Base-by-base conservation (phyloP, 2,329 filamentous ascomycete genomes). In the Coniochaeta sp. region DNA sequence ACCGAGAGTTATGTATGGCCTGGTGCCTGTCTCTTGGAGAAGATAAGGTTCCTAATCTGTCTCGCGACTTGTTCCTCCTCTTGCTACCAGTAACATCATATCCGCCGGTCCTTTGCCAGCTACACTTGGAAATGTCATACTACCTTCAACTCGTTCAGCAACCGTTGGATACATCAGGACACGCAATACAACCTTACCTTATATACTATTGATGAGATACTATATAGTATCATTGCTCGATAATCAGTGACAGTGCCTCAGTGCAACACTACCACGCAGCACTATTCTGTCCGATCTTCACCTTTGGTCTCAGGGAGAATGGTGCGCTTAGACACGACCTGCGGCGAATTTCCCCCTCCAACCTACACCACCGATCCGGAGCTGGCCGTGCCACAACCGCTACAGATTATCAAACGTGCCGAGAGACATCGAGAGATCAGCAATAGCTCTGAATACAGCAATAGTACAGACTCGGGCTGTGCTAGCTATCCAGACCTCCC, bases 381-480 rank as follows among this genome's bases (percentile, higher is more conserved):
- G 47, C 47, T 52, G 9, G 67, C 70, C 58, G 60, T 67, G 44
- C 66, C 80, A 19, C 73, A 73, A 34, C 82, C 83, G 12, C 68
- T 84, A 36, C 77, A 79, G 44, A 80, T 85, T 66, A 68, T 77
- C 66, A 85, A 82, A 67, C 71, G 72, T 59, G 61, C 67, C 64
- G 33, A 36, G 6, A n/a, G 17, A n/a, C 1, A 36, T 24, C 47
- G 47, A 3, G 14, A 26, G 1, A 52, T n/a, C 11, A 52, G 47
- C 24, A n/a, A n/a, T 8, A 52, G 24, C 47, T 52, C 47, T 14
- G 14, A 24, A 26, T 28, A 60, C 28, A 72, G 69, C 61, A 59
- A 62, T 19, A 59, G 58, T 16, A 73, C 69, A 1, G 62, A 72
- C 47, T 6, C 22, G 22, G 31, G 47, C 26, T 12, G 24, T 11